phyloP scores from a whole-genome alignment of 1,284 basidiomycete species.

The Puccinia brachypodii region DNA sequence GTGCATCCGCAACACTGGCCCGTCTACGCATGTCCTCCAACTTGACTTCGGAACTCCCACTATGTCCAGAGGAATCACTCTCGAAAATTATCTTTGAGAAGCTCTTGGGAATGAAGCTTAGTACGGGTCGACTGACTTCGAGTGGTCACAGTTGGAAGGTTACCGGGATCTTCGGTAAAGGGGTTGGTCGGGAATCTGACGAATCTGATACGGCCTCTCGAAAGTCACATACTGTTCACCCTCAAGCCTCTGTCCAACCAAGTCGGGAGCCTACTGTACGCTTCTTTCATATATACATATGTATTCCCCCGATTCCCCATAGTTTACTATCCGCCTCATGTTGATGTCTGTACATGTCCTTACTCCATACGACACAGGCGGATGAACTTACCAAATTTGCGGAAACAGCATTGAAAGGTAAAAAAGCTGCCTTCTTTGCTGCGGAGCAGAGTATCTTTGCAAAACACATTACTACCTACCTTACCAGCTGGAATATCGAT shows the following conservation, averaged over 20 bases:
- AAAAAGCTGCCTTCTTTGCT: conserved; percentile 76
- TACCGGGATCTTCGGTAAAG: conserved; percentile 43
- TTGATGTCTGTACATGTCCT: background rate
- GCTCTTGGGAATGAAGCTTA: conserved; percentile 37
- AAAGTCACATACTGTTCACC: background rate
- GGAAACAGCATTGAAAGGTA: conserved; percentile 71
- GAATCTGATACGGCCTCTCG: background rate
- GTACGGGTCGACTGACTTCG: conserved; percentile 32
- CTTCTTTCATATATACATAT: no score
- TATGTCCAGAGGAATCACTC: conserved; percentile 43
- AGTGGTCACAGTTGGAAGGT: conserved; percentile 45
- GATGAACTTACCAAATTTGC: conserved; percentile 73
- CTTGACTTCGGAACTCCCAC: conserved; percentile 31
- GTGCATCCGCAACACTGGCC: conserved; percentile 21
- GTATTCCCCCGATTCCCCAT: background rate
- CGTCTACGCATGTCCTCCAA: conserved; percentile 38
- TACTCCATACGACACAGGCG: conserved; percentile 47
- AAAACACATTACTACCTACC: conserved; percentile 81
- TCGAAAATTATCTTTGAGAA: conserved; percentile 44
- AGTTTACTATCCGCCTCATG: background rate
- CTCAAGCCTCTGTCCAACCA: background rate
- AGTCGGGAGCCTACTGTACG: conserved; percentile 33
- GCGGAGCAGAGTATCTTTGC: conserved; percentile 79
- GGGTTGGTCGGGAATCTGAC: conserved; percentile 14
- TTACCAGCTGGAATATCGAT: conserved; percentile 91